phyloP scores from a whole-genome alignment of 345 rosid genomes.

The Pelargonium nanum region DNA sequence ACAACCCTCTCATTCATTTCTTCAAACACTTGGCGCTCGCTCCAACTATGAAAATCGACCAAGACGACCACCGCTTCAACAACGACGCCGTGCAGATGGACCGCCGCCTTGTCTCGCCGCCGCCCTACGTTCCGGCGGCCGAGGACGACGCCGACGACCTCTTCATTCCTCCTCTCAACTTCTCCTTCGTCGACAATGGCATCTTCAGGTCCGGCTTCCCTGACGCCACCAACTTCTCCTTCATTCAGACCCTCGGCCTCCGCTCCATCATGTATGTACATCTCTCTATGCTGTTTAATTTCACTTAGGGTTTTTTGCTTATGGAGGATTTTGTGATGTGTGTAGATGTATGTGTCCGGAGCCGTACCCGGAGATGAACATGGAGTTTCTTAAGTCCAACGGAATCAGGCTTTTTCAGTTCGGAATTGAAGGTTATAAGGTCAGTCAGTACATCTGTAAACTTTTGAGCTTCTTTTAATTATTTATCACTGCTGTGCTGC shows the following conservation, averaged over 20 bases:
- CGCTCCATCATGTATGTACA: constrained; percentile 81
- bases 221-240: constrained; percentile 75
- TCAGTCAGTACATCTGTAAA: constrained; percentile 8
- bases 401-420: constrained; percentile 79
- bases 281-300: not conserved
- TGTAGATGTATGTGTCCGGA: constrained; percentile 84
- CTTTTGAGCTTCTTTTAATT: not conserved
- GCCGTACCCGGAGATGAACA: constrained; percentile 67
- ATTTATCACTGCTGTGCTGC: not conserved
- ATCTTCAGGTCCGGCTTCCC: constrained; percentile 97
- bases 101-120: too few relatives aligned
- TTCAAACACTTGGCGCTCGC: too few relatives aligned
- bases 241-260: constrained; percentile 73
- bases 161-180: not conserved
- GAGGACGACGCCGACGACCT: not conserved
- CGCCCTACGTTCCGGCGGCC: not conserved
- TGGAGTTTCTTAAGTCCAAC: constrained; percentile 64
- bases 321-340: constrained; percentile 9
- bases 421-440: constrained; percentile 90
- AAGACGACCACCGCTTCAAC: too few relatives aligned
- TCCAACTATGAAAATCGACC: too few relatives aligned
- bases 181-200: constrained; percentile 81
- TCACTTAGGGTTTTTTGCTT: not conserved
- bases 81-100: too few relatives aligned
- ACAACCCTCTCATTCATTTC: too few relatives aligned